Evolutionary conservation across 306 rosid species (phyloP), one percentile per base, ranked within the genome.

Genomic region (Echinosophora koreensis): DNA sequence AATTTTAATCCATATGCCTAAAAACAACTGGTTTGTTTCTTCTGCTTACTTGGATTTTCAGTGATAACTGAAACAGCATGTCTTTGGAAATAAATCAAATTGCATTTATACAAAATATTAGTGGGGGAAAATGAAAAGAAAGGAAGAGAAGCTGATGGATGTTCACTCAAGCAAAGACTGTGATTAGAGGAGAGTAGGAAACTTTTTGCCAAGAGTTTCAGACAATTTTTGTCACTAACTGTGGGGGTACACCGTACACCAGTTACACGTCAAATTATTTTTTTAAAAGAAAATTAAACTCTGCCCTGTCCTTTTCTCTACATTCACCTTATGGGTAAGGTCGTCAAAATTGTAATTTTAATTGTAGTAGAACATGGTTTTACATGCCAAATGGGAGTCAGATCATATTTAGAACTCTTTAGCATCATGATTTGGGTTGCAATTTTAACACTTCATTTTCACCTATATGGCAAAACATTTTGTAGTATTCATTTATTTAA

Each of bases 1-100:
- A 11, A 56, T 9, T 22, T 56, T 56, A 11, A 56, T 6, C 62
- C 10, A 22, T 16, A 22, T 22, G 22, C 22, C 22, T 22, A 22
- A 22, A 22, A 22, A 22, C 22, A 22, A 22, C 27, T 13, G 17
- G 14, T 49, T 49, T 13, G 16, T 1, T 13, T 22, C 1, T 22
- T 22, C 22, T 22, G 22, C 22, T 22, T n/a, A 0, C 54, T 13
- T 49, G 54, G 54, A 49, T 49, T 49, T 13, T 49, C 16, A 49
- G 5, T 49, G 16, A 49, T 49, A 8, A 41, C 12, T 11, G 9
- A 41, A 41, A 41, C 11, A 41, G 18, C 37, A 10, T 17, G 71
- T 66, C 35, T 75, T 12, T 41, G 35, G 54, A 65, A n/a, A n/a
- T 15, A 66, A 66, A 18, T 66, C 6, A 6, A 39, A 66, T 41